These are phyloP conservation scores for Abortiporus biennis DNA, from an alignment of 1,284 basidiomycete genomes.

Conservation along the genomic window DNA sequence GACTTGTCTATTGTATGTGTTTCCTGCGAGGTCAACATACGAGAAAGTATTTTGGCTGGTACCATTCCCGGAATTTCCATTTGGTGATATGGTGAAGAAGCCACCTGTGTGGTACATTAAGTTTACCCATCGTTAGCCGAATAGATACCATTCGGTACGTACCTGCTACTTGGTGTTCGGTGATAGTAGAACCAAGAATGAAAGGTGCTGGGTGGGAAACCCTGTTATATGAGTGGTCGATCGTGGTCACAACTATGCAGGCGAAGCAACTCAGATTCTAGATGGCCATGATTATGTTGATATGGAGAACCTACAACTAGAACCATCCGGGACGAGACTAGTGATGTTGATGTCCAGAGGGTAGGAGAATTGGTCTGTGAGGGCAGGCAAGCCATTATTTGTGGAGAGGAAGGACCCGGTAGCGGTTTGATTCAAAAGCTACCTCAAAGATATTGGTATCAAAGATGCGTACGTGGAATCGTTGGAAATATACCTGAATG, in stretches of 20 bases:
- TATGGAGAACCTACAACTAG: constrained; percentile 37
- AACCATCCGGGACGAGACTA: constrained; percentile 34
- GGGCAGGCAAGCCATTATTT: constrained; percentile 48
- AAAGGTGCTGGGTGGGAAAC: constrained; percentile 52
- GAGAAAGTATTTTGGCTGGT: constrained; percentile 63
- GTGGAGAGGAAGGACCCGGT: constrained; percentile 49
- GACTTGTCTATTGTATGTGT: constrained; percentile 59
- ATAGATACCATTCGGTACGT: constrained; percentile 14
- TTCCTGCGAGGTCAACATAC: constrained; percentile 52
- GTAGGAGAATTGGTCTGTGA: constrained; percentile 60
- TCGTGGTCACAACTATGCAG: constrained; percentile 38
- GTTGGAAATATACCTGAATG: constrained; percentile 37
- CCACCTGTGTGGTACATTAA: constrained; percentile 34
- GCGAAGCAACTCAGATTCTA: constrained; percentile 1
- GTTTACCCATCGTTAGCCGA: background rate
- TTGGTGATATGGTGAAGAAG: constrained; percentile 40
- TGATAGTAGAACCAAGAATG: constrained; percentile 49
- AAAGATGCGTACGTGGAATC: background rate
- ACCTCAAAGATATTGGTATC: background rate
- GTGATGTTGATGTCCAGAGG: constrained; percentile 60
- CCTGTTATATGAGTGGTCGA: constrained; percentile 69
- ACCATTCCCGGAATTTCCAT: constrained; percentile 58
- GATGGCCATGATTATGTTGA: too few relatives aligned
- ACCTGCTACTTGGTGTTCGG: constrained; percentile 54
- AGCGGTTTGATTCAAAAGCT: constrained; percentile 61